Evolutionary conservation across 129 eudicot genomes (phyloP), one percentile per base, ranked within the genome.

Genomic region (Flaveria trinervia): DNA sequence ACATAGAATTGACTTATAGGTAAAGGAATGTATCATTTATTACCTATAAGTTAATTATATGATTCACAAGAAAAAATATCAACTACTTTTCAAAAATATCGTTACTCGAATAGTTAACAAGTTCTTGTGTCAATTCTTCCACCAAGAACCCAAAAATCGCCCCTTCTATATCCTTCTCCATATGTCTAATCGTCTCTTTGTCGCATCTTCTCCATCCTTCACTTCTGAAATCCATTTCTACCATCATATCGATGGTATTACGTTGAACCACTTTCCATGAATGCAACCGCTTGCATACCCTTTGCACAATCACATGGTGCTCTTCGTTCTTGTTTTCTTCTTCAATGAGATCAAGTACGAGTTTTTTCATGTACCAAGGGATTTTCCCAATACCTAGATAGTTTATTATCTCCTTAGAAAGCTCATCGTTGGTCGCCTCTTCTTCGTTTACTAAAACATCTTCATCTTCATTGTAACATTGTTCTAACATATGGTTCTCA

Each of bases 241-340:
- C 86, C 99, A 95, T 95, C 99, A 92, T 89, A 57, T 95, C 99
- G 26, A 95, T 91, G 12, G 99, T 91, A 86, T 88, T 83, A 0
- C 82, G 72, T 71, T 88, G 90, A 12, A 89, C 99, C 54, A 85
- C 90, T 79, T 76, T 83, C 96, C 96, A 93, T 20, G 86, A 84
- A 56, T 87, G 90, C 79, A 93, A 73, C 83, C 85, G 85, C 88
- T 87, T 81, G 87, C 93, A 85, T 41, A 91, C 90, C 73, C 86
- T 77, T 18, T 82, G 83, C 57, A 86, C 70, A 2, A 87, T 56
- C 12, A 50, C 85, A 60, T 83, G 83, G 39, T 23, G 72, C 26
- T 83, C 80, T 11, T 64, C 51, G 23, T 70, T 80, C 54, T 43
- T 76, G 61, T 77, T 84, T 73, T 91, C 97, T 72, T 91, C 96